A percentile compares a stretch with the other conserved stretches of the same genome.
phyloP scores from a whole-genome alignment of 805 yeast genomes.

The Wickerhamiella musiphila region DNA sequence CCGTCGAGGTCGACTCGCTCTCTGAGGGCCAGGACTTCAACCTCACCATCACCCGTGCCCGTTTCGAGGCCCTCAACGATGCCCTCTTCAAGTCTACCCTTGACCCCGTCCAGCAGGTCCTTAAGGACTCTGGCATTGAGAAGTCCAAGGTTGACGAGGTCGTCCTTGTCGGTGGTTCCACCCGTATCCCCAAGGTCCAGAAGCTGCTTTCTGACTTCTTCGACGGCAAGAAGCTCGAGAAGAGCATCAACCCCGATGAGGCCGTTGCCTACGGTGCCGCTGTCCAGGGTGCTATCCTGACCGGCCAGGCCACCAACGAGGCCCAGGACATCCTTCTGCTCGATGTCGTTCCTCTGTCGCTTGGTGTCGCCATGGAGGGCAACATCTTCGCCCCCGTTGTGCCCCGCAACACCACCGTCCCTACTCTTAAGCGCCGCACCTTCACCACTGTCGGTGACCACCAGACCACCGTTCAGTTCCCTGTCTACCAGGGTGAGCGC shows the following conservation, averaged over 20 bases:
- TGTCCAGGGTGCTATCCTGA: slow-evolving; percentile 96
- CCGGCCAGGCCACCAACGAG: slow-evolving; percentile 80
- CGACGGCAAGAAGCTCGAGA: slow-evolving; percentile 92
- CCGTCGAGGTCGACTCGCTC: slow-evolving; percentile 91
- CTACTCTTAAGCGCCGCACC: slow-evolving; percentile 97
- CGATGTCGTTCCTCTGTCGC: slow-evolving; percentile 95
- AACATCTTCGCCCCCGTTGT: slow-evolving; percentile 97
- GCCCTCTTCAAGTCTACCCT: slow-evolving; percentile 84
- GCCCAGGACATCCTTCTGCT: slow-evolving; percentile 88
- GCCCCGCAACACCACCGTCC: slow-evolving; percentile 98
- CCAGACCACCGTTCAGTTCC: slow-evolving; percentile 98
- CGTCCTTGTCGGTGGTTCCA: slow-evolving; percentile 95
- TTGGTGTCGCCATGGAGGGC: slow-evolving; percentile 99
- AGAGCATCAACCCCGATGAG: slow-evolving; percentile 96
- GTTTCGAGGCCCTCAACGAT: slow-evolving; percentile 92
- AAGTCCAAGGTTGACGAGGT: slow-evolving; percentile 83
- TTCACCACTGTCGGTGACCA: slow-evolving; percentile 97
- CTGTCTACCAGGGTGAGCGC: slow-evolving; percentile 99
- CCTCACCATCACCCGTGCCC: slow-evolving; percentile 88
- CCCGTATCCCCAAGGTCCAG: slow-evolving; percentile 98
- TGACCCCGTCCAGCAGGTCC: slow-evolving; percentile 87
- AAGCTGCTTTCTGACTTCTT: slow-evolving; percentile 86
- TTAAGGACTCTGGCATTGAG: slow-evolving; percentile 76
- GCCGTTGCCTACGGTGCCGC: slow-evolving; percentile 99
- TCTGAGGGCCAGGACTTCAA: slow-evolving; percentile 92